Percentiles rank a stretch among this genome's conserved stretches.
Evolutionary conservation across 495 filamentous ascomycete genomes (phyloP).

Genomic region (Neurospora sp.): DNA sequence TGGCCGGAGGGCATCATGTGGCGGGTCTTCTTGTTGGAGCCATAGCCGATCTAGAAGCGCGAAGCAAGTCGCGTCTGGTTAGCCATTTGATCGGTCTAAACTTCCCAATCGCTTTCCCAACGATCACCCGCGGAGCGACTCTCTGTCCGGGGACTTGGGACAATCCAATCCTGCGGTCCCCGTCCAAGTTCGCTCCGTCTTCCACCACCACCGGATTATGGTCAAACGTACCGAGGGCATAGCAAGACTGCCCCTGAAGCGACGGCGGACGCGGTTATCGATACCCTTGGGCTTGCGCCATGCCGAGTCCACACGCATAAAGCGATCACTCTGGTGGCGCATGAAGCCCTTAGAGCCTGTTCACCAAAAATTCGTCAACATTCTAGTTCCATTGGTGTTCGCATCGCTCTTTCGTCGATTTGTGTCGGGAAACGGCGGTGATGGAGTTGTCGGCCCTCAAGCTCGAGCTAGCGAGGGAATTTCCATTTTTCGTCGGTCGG

Average conservation of each 20-base stretch:
- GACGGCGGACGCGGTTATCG: slow-evolving; percentile 71
- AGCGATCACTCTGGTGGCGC: slow-evolving; percentile 94
- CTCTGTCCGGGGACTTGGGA: neutral
- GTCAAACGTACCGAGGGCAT: slow-evolving; percentile 87
- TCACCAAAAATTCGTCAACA: slow-evolving; percentile 20
- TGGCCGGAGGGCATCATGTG: slow-evolving; percentile 99
- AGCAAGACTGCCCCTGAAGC: slow-evolving; percentile 87
- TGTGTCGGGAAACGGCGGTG: neutral
- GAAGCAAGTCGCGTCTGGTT: slow-evolving; percentile 6
- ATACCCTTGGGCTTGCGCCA: slow-evolving; percentile 99
- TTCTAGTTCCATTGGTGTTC: slow-evolving; percentile 5
- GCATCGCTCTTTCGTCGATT: neutral
- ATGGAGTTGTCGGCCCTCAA: slow-evolving; percentile 3
- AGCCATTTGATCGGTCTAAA: slow-evolving; percentile 4
- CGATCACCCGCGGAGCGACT: neutral
- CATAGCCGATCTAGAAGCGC: slow-evolving; percentile 76
- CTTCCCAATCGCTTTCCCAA: slow-evolving; percentile 2
- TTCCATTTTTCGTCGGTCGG: slow-evolving; percentile 9
- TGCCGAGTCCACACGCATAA: slow-evolving; percentile 72
- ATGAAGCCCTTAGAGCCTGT: slow-evolving; percentile 81
- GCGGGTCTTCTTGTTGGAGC: slow-evolving; percentile 95
- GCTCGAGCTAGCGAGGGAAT: slow-evolving; percentile 3
- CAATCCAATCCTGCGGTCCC: neutral
- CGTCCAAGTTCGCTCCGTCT: neutral
- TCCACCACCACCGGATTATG: neutral